A percentile compares a stretch with the other conserved stretches of the same genome.
These are phyloP conservation scores for Penicillium nordicum DNA, from an alignment of 2,329 filamentous ascomycete species.

Conservation along the genomic window DNA sequence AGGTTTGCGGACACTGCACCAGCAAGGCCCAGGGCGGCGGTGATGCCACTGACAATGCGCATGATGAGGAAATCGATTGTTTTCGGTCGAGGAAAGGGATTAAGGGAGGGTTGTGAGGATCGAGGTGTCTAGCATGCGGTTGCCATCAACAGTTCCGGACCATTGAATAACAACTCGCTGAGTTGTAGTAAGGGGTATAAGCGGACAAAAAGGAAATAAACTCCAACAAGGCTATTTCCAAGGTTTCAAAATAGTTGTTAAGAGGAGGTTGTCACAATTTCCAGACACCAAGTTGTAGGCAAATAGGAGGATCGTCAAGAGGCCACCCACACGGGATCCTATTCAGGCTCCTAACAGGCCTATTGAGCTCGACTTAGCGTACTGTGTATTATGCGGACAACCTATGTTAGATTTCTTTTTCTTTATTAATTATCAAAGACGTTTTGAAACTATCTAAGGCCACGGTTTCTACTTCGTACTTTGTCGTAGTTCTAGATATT, in stretches of 20 bases:
- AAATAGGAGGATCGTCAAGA: constrained; percentile 16
- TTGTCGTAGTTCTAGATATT: background rate
- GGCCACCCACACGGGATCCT: constrained; percentile 7
- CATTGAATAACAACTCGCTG: constrained; percentile 1
- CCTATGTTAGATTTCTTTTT: background rate
- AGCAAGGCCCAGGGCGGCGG: constrained; percentile 43
- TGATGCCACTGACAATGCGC: constrained; percentile 39
- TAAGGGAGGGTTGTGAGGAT: background rate
- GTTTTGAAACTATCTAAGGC: background rate
- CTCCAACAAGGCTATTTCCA: background rate
- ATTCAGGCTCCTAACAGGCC: background rate
- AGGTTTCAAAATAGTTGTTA: background rate
- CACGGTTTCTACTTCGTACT: background rate
- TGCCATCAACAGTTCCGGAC: constrained; percentile 22
- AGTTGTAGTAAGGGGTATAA: background rate
- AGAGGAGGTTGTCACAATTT: constrained; percentile 1
- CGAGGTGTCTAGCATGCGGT: background rate
- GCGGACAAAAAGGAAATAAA: background rate
- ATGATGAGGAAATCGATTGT: constrained; percentile 12
- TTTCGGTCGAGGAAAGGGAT: background rate
- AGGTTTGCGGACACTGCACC: constrained; percentile 49
- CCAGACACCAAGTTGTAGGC: background rate
- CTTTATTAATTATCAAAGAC: background rate
- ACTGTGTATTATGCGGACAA: too few relatives aligned
- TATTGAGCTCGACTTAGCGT: background rate